Evolutionary conservation across 1,284 basidiomycete species (phyloP).

Genomic region (Cutaneotrichosporon cutaneum): DNA sequence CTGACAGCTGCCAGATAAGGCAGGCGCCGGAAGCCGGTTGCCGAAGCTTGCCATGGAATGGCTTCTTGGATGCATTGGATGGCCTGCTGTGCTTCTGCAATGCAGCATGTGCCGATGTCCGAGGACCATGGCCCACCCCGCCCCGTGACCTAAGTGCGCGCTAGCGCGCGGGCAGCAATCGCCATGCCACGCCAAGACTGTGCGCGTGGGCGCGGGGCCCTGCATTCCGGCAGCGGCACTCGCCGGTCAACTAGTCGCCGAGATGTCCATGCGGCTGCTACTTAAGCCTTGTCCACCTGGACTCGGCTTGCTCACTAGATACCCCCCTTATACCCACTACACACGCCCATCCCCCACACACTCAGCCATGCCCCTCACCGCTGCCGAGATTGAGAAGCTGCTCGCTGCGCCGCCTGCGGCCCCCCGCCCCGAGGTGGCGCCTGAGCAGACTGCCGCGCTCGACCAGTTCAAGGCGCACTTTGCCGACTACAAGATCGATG

Average conservation of each 20-base stretch:
- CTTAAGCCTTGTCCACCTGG: not conserved
- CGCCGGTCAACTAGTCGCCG: not conserved
- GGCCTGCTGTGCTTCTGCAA: too few relatives aligned
- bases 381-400: not conserved
- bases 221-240: not conserved
- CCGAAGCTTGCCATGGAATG: too few relatives aligned
- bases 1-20: too few relatives aligned
- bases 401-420: slow-evolving; percentile 5
- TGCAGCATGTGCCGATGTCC: too few relatives aligned
- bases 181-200: not conserved
- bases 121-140: too few relatives aligned
- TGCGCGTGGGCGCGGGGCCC: not conserved
- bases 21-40: too few relatives aligned
- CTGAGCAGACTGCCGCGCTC: slow-evolving; percentile 7
- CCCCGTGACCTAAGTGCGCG: too few relatives aligned
- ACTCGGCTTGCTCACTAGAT: not conserved
- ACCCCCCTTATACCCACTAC: not conserved
- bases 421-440: not conserved
- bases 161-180: slow-evolving; percentile 1
- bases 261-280: not conserved
- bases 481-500: slow-evolving; percentile 21
- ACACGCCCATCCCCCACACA: too few relatives aligned
- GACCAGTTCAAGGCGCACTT: slow-evolving; percentile 33
- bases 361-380: not conserved
- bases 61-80: too few relatives aligned